phyloP scores from a whole-genome alignment of 1,139 yeast genomes.

The Martiniozyma asiatica region DNA sequence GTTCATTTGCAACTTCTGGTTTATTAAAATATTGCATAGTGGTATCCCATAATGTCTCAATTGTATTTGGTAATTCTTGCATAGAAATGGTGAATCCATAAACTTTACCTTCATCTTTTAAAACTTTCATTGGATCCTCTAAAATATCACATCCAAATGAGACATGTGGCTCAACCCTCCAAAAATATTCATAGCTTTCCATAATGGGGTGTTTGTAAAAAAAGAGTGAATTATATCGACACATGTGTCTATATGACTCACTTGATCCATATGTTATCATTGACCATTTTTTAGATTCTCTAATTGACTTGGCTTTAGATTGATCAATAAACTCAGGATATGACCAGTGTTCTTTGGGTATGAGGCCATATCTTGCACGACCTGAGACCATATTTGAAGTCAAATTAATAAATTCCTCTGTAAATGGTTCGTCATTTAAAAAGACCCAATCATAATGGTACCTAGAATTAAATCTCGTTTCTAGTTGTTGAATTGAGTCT shows the following conservation, averaged over 20 bases:
- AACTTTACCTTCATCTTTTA: constrained; percentile 33
- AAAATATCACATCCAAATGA: constrained; percentile 41
- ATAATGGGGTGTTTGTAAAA: constrained; percentile 32
- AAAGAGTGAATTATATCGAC: constrained; percentile 45
- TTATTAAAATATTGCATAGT: constrained; percentile 22
- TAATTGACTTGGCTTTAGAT: constrained; percentile 38
- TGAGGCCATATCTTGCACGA: constrained; percentile 45
- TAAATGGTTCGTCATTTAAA: constrained; percentile 41
- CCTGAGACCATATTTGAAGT: constrained; percentile 44
- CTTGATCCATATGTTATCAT: constrained; percentile 39
- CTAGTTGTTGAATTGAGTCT: constrained; percentile 36
- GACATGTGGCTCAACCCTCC: constrained; percentile 54
- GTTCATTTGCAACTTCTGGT: too few relatives aligned
- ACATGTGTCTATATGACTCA: constrained; percentile 52
- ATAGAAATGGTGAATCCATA: constrained; percentile 47
- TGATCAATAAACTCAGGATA: constrained; percentile 57
- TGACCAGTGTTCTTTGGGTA: constrained; percentile 61
- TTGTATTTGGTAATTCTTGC: constrained; percentile 38
- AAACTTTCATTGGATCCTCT: constrained; percentile 44
- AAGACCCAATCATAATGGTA: constrained; percentile 52
- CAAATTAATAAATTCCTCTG: constrained; percentile 31
- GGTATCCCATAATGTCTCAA: constrained; percentile 33
- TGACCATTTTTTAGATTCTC: constrained; percentile 32
- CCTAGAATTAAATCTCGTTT: constrained; percentile 39
- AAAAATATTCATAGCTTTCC: constrained; percentile 29